Conservation (phyloP, 768 basidiomycete genomes). For the Pholiota microspora region DNA sequence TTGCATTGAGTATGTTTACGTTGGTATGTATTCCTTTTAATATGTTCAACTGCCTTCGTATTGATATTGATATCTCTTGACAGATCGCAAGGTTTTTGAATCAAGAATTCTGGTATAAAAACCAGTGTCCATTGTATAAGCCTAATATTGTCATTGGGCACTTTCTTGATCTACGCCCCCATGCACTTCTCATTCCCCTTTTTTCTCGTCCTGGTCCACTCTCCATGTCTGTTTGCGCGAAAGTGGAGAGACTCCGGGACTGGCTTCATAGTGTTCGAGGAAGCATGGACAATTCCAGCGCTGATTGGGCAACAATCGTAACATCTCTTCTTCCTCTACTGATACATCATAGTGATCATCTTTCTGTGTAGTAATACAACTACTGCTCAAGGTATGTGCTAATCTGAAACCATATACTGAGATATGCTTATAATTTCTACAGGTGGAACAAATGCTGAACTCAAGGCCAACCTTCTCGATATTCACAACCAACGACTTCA, state of each 20-base stretch:
- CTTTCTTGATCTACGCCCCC: too few relatives aligned
- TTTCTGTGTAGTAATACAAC: not conserved
- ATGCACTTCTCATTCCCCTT: not conserved
- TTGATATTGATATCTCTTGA: too few relatives aligned
- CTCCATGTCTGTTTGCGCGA: not conserved
- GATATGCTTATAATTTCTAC: not conserved
- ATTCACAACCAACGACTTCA: constrained; percentile 35
- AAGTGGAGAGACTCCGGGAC: constrained; percentile 31
- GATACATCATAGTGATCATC: not conserved
- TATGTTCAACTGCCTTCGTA: too few relatives aligned
- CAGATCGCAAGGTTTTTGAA: too few relatives aligned
- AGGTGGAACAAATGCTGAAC: constrained; percentile 30
- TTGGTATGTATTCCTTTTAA: too few relatives aligned
- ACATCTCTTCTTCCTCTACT: too few relatives aligned
- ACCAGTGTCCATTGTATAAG: too few relatives aligned
- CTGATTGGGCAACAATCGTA: constrained; percentile 27
- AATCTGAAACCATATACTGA: not conserved
- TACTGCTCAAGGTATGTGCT: not conserved
- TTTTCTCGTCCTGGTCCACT: not conserved
- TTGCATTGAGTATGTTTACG: too few relatives aligned
- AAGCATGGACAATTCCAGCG: constrained; percentile 37
- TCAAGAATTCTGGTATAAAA: too few relatives aligned
- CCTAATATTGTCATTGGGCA: too few relatives aligned
- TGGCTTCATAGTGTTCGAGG: constrained; percentile 38
- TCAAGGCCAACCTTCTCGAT: constrained; percentile 34